Evolutionary conservation across 768 basidiomycete genomes (phyloP).

Genomic region (Auricularia auricula-judae): DNA sequence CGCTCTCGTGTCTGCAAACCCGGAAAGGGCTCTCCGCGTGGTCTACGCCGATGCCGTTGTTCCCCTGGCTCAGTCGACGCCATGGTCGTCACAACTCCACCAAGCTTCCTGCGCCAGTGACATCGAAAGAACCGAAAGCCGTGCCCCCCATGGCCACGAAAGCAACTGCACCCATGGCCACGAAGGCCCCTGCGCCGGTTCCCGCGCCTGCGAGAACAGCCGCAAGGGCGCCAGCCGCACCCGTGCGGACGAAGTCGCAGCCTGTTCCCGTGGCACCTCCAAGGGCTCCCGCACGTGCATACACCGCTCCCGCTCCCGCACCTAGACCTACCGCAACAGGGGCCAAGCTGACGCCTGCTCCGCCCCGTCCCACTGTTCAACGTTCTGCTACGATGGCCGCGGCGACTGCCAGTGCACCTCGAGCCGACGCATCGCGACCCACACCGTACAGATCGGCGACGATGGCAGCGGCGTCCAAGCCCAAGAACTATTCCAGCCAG

Average conservation of each 20-base stretch:
- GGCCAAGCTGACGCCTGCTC: too few relatives aligned
- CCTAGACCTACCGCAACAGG: neutral
- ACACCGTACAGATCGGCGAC: neutral
- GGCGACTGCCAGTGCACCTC: neutral
- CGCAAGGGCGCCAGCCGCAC: slow-evolving; percentile 1
- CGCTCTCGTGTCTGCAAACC: slow-evolving; percentile 32
- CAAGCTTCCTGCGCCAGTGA: slow-evolving; percentile 5
- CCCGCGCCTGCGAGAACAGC: slow-evolving; percentile 17
- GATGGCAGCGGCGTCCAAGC: neutral
- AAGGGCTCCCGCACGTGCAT: neutral
- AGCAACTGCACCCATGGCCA: neutral
- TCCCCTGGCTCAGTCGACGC: slow-evolving; percentile 49
- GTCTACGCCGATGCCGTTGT: slow-evolving; percentile 57
- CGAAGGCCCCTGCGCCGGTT: slow-evolving; percentile 32
- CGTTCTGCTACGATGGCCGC: neutral
- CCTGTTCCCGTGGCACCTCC: neutral
- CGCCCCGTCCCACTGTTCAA: neutral
- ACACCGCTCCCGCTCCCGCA: neutral
- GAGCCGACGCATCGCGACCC: neutral
- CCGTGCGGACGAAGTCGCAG: neutral
- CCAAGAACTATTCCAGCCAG: neutral
- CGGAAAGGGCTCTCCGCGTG: slow-evolving; percentile 44
- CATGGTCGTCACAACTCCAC: slow-evolving; percentile 15
- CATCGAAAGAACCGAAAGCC: neutral
- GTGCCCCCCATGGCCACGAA: neutral